Percentiles rank a stretch among this genome's conserved stretches.
These are phyloP conservation scores for Cylindrodendrum hubeiense DNA, from an alignment of 2,329 filamentous ascomycete species.

Conservation along the genomic window DNA sequence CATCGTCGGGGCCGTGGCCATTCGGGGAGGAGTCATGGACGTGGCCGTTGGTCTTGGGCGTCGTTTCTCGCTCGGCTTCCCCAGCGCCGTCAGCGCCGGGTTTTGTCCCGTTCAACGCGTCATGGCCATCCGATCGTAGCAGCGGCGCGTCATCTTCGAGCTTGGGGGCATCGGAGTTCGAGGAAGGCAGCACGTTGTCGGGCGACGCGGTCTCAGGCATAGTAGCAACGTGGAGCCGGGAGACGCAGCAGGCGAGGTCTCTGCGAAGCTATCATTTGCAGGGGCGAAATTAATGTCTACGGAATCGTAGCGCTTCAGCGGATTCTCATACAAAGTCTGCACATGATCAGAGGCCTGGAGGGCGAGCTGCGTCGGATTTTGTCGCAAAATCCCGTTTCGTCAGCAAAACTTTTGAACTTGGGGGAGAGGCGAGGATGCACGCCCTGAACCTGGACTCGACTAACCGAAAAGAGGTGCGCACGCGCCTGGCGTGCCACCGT, in stretches of 20 bases:
- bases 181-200: conserved; percentile 54
- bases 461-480: conserved; percentile 44
- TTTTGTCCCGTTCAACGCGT: conserved; percentile 32
- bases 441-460: conserved; percentile 37
- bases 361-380: conserved; percentile 60
- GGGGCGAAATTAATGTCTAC: conserved; percentile 68
- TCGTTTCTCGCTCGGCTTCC: conserved; percentile 41
- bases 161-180: conserved; percentile 44
- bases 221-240: conserved; percentile 59
- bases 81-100: conserved; percentile 18
- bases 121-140: conserved; percentile 32
- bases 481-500: conserved; percentile 37
- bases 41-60: conserved; percentile 44
- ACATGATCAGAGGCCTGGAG: conserved; percentile 65
- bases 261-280: conserved; percentile 70
- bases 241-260: conserved; percentile 63
- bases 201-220: conserved; percentile 73
- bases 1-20: conserved; percentile 53
- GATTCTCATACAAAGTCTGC: conserved; percentile 63
- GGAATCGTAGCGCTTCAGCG: conserved; percentile 59
- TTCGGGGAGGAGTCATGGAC: conserved; percentile 57
- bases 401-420: conserved; percentile 64
- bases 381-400: conserved; percentile 57
- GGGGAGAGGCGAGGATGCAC: conserved; percentile 47
- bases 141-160: conserved; percentile 40